phyloP scores from a whole-genome alignment of 2,329 filamentous ascomycete species.

The Fusarium agapanthi region DNA sequence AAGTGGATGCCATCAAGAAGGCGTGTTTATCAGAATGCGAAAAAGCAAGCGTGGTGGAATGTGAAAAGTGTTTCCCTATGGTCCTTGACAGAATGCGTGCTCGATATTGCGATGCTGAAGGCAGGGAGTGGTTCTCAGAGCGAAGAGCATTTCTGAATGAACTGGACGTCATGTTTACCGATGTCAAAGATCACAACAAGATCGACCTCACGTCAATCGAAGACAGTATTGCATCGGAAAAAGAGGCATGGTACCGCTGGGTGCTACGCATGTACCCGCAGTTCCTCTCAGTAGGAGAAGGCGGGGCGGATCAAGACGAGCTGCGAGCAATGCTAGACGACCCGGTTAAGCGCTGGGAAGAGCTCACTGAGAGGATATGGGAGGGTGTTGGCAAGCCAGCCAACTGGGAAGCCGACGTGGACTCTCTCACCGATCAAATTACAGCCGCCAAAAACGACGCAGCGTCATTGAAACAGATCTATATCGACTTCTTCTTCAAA shows the following conservation, averaged over 20 bases:
- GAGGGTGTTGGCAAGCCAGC: constrained; percentile 48
- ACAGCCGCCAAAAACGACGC: constrained; percentile 44
- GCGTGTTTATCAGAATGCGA: constrained; percentile 55
- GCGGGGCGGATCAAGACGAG: constrained; percentile 44
- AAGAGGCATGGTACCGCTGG: constrained; percentile 62
- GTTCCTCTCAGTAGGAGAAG: constrained; percentile 48
- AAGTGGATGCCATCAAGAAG: constrained; percentile 53
- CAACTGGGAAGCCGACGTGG: constrained; percentile 46
- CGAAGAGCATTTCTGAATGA: constrained; percentile 59
- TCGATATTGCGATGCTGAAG: constrained; percentile 47
- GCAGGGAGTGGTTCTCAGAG: constrained; percentile 62
- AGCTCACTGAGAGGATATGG: constrained; percentile 50
- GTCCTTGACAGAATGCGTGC: constrained; percentile 56
- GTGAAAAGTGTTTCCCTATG: constrained; percentile 57
- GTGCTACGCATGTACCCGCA: constrained; percentile 51
- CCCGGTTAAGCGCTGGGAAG: constrained; percentile 48
- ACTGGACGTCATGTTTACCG: constrained; percentile 58
- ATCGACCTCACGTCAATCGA: constrained; percentile 58
- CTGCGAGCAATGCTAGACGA: constrained; percentile 49
- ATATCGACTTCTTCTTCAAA: constrained; percentile 54
- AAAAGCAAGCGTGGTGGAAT: constrained; percentile 55
- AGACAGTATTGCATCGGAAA: constrained; percentile 59
- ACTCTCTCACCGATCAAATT: constrained; percentile 48
- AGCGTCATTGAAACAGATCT: constrained; percentile 49
- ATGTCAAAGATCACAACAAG: constrained; percentile 54